Evolutionary conservation across 1,284 basidiomycete species (phyloP).

Genomic region (Apiotrichum mycotoxinovorans): DNA sequence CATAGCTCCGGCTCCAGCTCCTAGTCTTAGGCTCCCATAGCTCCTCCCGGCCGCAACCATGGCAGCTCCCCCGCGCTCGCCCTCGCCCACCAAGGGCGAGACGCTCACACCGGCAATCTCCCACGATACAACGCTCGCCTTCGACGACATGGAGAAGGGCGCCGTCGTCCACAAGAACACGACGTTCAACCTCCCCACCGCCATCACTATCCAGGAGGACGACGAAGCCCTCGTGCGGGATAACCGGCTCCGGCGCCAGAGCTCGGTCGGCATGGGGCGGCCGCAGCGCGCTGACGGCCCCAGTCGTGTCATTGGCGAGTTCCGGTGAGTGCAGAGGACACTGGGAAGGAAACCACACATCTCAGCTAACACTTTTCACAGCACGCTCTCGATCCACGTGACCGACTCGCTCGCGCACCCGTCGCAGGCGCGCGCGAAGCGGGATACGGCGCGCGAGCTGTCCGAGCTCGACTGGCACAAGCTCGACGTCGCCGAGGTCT

Average conservation of each 20-base stretch:
- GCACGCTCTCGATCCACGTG: constrained; percentile 46
- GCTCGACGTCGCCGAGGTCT: constrained; percentile 53
- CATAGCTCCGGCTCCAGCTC: too few relatives aligned
- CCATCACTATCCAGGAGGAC: constrained; percentile 27
- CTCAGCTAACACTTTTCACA: neutral
- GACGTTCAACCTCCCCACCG: constrained; percentile 15
- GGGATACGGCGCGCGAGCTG: constrained; percentile 32
- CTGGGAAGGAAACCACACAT: neutral
- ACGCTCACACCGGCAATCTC: too few relatives aligned
- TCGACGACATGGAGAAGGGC: constrained; percentile 8
- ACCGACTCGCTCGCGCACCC: constrained; percentile 35
- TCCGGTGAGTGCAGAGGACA: constrained; percentile 26
- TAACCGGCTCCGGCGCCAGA: constrained; percentile 25
- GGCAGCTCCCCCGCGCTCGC: too few relatives aligned
- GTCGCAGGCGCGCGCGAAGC: constrained; percentile 8
- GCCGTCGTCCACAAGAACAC: neutral
- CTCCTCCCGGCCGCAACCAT: too few relatives aligned
- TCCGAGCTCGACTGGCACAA: constrained; percentile 58
- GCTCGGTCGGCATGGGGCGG: constrained; percentile 22
- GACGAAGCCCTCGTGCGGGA: constrained; percentile 17
- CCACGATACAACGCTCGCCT: too few relatives aligned
- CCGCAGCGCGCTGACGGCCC: constrained; percentile 25
- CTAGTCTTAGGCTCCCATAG: too few relatives aligned
- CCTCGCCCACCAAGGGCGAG: too few relatives aligned
- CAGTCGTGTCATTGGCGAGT: constrained; percentile 38